Conservation (phyloP, 139 green algal species). For the Raphidocelis subcapitata region DNA sequence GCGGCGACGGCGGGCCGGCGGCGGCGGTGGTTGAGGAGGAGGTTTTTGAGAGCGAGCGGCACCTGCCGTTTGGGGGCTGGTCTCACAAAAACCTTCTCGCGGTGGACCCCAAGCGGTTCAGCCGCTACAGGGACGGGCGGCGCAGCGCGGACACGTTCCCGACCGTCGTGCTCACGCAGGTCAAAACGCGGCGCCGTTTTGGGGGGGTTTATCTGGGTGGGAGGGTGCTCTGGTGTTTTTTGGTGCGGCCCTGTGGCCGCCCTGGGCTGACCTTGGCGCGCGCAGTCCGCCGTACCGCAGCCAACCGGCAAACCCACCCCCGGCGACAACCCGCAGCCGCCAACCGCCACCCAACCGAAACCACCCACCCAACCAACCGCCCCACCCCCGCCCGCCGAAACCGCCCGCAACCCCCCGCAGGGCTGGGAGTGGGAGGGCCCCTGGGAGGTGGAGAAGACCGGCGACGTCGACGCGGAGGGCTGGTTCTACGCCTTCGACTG, state of each 20-base stretch:
- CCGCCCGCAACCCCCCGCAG: not conserved
- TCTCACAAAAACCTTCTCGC: slow-evolving; percentile 44
- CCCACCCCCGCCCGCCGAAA: too few relatives aligned
- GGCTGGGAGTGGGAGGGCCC: slow-evolving; percentile 77
- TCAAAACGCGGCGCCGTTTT: too few relatives aligned
- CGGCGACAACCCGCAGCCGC: too few relatives aligned
- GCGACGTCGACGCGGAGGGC: slow-evolving; percentile 60
- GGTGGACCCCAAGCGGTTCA: slow-evolving; percentile 62
- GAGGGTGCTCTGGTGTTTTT: too few relatives aligned
- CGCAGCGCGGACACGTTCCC: slow-evolving; percentile 41
- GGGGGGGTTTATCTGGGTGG: too few relatives aligned
- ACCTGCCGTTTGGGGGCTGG: slow-evolving; percentile 61
- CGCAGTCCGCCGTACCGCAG: too few relatives aligned
- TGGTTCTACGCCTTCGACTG: slow-evolving; percentile 66
- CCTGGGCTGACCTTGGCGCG: too few relatives aligned
- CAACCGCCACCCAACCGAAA: too few relatives aligned
- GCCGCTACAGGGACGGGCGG: slow-evolving; percentile 30
- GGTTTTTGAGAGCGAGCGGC: slow-evolving; percentile 87
- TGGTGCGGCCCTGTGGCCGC: too few relatives aligned
- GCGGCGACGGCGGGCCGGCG: slow-evolving; percentile 1
- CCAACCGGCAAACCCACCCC: too few relatives aligned
- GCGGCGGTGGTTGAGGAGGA: slow-evolving; percentile 60
- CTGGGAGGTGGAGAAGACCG: slow-evolving; percentile 64
- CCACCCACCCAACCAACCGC: too few relatives aligned
- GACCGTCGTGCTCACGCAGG: slow-evolving; percentile 33